Conservation (phyloP, 169 alveolate species). For the Toxoplasma gondii region DNA sequence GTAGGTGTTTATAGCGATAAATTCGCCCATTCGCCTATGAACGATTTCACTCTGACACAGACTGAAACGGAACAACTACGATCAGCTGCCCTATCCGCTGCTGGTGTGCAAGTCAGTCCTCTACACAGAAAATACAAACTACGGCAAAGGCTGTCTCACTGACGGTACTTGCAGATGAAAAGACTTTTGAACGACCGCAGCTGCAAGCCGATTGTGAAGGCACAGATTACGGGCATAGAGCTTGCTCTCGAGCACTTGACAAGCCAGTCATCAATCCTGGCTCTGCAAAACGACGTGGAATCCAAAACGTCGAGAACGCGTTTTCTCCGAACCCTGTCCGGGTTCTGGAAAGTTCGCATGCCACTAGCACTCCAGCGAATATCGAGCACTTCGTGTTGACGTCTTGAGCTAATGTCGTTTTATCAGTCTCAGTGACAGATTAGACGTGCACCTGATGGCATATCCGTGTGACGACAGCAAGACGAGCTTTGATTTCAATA, state of each 20-base stretch:
- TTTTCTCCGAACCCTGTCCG: neutral
- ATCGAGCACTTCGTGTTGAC: neutral
- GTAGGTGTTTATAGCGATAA: neutral
- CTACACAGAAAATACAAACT: neutral
- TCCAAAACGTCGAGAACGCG: neutral
- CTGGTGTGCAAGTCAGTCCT: neutral
- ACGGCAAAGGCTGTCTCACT: neutral
- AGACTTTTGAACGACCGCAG: neutral
- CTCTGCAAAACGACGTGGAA: neutral
- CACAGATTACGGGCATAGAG: slow-evolving; percentile 5
- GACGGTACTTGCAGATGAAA: neutral
- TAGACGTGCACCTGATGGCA: no score
- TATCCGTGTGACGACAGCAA: no score
- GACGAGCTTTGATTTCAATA: no score
- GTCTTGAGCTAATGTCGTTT: neutral
- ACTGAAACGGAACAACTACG: neutral
- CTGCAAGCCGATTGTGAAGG: neutral
- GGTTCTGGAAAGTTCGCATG: neutral
- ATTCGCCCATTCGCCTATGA: neutral
- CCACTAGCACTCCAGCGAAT: neutral
- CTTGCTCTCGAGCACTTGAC: neutral
- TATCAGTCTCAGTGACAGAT: no score
- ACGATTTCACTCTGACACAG: neutral
- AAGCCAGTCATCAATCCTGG: neutral
- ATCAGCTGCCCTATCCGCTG: neutral